Base-by-base conservation (phyloP, 2,329 filamentous ascomycete genomes). In the Penicillium sp. region DNA sequence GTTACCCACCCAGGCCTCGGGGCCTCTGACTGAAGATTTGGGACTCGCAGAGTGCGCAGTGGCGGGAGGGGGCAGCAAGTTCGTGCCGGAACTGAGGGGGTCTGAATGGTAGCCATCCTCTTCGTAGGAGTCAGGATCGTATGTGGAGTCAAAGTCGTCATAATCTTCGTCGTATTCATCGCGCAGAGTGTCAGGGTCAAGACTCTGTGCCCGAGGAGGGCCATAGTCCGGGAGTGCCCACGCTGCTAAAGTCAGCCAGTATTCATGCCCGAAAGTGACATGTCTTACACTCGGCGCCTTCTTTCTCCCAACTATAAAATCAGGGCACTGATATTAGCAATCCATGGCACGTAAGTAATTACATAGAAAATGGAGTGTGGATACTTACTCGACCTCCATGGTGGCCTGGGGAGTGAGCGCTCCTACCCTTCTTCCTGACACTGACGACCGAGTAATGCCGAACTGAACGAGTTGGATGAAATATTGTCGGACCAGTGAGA, bases 151-250 rank as follows among this genome's bases (percentile, higher is more conserved):
- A 11, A 10, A 7, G 5, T 27, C 24, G 8, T 27, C 24, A 27
- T 27, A 7, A 34, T 10, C 8, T 34, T 34, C 32, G 7, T 9
- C 32, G 8, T 27, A 4, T 27, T 5, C 24, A 27, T 5, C 8
- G 24, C 24, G 31, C 10, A 34, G 9, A 34, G 9, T 9, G 31
- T 4, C 31, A 4, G 7, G 31, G 10, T 34, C 13, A 5, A 34
- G 31, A 11, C 31, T 34, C 7, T 34, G 32, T 48, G 5, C 18
- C 49, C 45, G 50, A 38, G 44, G 29, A 4, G 50, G 50, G 13
- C 50, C 50, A 6, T 53, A 53, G 18, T 53, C 21, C 0, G 50
- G 50, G 8, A 53, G 36, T 16, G 47, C 50, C 50, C 50, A 53
- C 34, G 50, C 50, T 53, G 24, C 4, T 8, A 5, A 48, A n/a